A percentile compares a stretch with the other conserved stretches of the same genome.
Conservation (phyloP, 2,329 filamentous ascomycete species). For the Corinectria fuckeliana region DNA sequence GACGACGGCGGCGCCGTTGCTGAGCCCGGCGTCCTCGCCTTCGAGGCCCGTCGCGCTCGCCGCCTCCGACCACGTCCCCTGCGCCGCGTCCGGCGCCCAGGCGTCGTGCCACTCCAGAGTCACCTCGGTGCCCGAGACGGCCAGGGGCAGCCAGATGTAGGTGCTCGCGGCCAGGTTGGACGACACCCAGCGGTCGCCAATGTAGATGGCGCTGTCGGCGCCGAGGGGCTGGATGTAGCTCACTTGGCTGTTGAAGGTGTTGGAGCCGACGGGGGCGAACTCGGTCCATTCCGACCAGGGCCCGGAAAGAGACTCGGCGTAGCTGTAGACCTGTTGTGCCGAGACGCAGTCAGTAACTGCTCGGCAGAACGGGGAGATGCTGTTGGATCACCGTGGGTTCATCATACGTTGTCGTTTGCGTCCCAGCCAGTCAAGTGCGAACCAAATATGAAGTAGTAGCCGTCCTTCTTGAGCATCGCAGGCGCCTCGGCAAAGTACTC, state of each 20-base stretch:
- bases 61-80: constrained; percentile 50
- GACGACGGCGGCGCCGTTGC: constrained; percentile 52
- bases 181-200: constrained; percentile 71
- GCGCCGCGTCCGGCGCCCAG: constrained; percentile 57
- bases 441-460: constrained; percentile 70
- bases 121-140: constrained; percentile 58
- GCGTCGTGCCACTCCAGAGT: constrained; percentile 54
- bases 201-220: constrained; percentile 60
- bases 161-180: constrained; percentile 65
- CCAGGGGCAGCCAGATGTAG: constrained; percentile 70
- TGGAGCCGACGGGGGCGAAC: constrained; percentile 62
- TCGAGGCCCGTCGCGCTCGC: constrained; percentile 50
- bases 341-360: background rate
- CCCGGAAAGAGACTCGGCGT: constrained; percentile 61
- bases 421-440: constrained; percentile 63
- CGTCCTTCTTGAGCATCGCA: constrained; percentile 65
- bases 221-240: constrained; percentile 57
- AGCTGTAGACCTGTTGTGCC: constrained; percentile 55
- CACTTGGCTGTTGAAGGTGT: constrained; percentile 67
- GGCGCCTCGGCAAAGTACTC: constrained; percentile 65
- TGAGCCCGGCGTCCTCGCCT: constrained; percentile 55
- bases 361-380: background rate
- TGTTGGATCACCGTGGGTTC: fast-evolving
- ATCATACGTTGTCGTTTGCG: constrained; percentile 65
- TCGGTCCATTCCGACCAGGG: constrained; percentile 67